Conservation (phyloP, 305 asterid genomes). For the Fraxinus sp. region DNA sequence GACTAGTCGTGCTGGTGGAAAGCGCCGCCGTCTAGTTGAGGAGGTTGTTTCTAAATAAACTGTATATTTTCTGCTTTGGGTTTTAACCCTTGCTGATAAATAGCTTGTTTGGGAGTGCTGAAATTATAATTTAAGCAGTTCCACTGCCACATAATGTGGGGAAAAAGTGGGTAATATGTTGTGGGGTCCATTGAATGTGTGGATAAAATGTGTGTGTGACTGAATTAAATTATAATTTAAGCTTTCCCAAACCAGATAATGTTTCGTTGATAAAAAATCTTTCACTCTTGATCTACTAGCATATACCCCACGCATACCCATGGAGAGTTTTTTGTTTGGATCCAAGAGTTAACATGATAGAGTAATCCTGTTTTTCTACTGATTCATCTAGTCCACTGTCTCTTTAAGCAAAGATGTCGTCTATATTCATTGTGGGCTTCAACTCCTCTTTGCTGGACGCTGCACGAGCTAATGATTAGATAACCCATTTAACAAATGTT, state of each 20-base stretch:
- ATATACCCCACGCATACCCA: conserved; percentile 2
- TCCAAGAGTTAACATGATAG: background rate
- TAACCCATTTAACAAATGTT: background rate
- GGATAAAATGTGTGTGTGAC: background rate
- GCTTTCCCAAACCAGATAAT: background rate
- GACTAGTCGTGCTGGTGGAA: conserved; percentile 83
- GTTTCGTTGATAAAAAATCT: background rate
- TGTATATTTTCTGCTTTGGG: background rate
- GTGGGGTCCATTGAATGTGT: background rate
- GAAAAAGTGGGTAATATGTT: background rate
- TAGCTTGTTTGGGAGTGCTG: background rate
- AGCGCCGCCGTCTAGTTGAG: conserved; percentile 89
- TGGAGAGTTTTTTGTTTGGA: background rate
- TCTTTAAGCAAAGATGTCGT: conserved; percentile 6
- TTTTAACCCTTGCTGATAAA: conserved; percentile 10
- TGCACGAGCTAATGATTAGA: conserved; percentile 14
- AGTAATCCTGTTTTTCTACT: background rate
- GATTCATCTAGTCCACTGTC: background rate
- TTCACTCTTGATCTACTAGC: background rate
- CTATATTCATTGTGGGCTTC: conserved; percentile 4
- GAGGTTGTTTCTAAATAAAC: conserved; percentile 55
- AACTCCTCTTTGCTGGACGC: background rate
- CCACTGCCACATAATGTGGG: background rate
- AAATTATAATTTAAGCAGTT: background rate
- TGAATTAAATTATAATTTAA: too few species aligned